Percentiles rank a stretch among this genome's conserved stretches.
phyloP scores from a whole-genome alignment of 257 asterid genomes.

The Gentiana macrophylla region DNA sequence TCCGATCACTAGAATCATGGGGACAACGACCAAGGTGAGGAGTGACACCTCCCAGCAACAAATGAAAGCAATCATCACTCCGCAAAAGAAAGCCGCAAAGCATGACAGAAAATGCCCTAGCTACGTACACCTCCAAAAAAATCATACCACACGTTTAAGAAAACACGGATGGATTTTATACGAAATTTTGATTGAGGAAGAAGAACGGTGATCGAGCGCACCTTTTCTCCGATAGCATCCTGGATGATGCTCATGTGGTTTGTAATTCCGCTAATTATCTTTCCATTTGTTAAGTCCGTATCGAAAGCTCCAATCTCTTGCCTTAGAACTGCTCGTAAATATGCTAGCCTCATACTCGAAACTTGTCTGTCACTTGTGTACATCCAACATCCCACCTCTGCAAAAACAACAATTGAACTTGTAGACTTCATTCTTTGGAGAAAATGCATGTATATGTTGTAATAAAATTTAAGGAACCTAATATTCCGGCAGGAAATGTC shows the following conservation, averaged over 20 bases:
- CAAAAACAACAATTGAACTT: constrained; percentile 8
- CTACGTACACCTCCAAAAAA: constrained; percentile 16
- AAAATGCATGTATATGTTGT: too few species aligned
- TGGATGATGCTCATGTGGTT: constrained; percentile 65
- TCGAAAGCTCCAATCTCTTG: constrained; percentile 79
- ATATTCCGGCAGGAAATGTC: constrained; percentile 75
- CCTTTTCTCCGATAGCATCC: constrained; percentile 90
- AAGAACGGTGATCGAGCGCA: constrained; percentile 7
- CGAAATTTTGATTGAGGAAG: neutral
- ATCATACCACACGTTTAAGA: too few species aligned
- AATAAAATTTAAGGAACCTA: constrained; percentile 28
- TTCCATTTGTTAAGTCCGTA: constrained; percentile 59
- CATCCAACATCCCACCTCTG: constrained; percentile 95
- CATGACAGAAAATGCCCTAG: constrained; percentile 74
- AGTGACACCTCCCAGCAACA: constrained; percentile 84
- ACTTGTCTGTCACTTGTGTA: constrained; percentile 75
- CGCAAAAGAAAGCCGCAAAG: constrained; percentile 61
- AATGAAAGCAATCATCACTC: constrained; percentile 61
- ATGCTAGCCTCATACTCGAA: constrained; percentile 48
- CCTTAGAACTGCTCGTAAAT: constrained; percentile 42
- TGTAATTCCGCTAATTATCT: constrained; percentile 57
- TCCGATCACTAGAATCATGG: constrained; percentile 57
- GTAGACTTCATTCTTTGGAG: too few species aligned
- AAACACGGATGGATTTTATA: neutral
- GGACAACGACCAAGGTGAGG: constrained; percentile 60